Base-by-base conservation (phyloP, 176 grass and related monocot species). In the Raddia distichophylla region DNA sequence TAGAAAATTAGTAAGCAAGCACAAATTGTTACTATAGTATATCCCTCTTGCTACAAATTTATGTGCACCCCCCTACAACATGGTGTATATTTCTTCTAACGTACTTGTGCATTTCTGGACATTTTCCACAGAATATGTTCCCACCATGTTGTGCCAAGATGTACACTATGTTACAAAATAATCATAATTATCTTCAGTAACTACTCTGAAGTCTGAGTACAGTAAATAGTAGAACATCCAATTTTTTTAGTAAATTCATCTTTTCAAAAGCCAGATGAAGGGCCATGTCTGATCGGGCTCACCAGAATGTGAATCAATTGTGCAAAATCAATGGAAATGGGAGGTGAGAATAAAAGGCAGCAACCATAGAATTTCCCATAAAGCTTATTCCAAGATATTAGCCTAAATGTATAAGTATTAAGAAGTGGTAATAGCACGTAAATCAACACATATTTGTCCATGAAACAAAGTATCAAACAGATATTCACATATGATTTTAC, bases 391-490 rank as follows among this genome's bases (percentile, higher is more conserved):
- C 35, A 84, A 32, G 19, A 60, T 22, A 37, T 44, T 35, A 53
- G 50, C 66, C 64, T 22, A 69, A 75, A 62, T 35, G 9, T 45
- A 67, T 50, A 20, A 27, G 27, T 3, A 8, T 27, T 27, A 27
- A 27, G 27, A 6, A 76, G 18, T 20, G 19, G 49, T 17, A 48
- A 73, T 73, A 67, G 35, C 32, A 70, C 65, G 56, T 27, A 8
- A 59, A 80, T 69, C 27, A 47, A 75, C 8, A 80, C 55, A 80
- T 13, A 48, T 80, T 69, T 79, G 13, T 76, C 13, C 62, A 60
- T 46, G 33, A 8, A 68, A 16, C 64, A 82, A 60, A 49, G 33
- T 8, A 68, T 16, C 64, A 82, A 60, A 49, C 5, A 43, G 15
- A 17, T 14, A 77, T 18, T 20, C 19, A 40, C 15, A 0, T 43